Evolutionary conservation across 192 early-diverging fungal species (phyloP).

Genomic region (Umbelopsis sp.): DNA sequence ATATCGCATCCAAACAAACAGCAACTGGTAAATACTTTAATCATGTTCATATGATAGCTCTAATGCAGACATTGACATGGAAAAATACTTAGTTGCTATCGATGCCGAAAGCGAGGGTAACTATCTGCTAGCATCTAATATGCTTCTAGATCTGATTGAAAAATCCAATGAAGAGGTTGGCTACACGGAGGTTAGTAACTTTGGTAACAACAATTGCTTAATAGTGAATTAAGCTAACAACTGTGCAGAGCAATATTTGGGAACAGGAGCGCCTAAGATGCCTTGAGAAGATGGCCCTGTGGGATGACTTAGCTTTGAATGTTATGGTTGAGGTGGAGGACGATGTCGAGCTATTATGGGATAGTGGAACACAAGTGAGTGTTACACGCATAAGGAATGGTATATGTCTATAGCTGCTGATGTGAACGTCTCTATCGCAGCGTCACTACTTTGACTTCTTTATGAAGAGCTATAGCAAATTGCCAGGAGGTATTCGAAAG

Average conservation of each 20-base stretch:
- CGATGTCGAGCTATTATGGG: constrained; percentile 55
- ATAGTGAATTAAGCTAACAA: background rate
- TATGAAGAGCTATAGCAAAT: constrained; percentile 52
- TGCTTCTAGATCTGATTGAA: constrained; percentile 41
- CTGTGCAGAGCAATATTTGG: constrained; percentile 45
- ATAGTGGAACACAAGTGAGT: constrained; percentile 40
- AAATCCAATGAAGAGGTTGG: constrained; percentile 33
- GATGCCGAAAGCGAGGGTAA: constrained; percentile 61
- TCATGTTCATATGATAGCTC: background rate
- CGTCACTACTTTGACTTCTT: constrained; percentile 61
- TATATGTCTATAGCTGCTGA: too few relatives aligned
- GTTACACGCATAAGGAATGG: background rate
- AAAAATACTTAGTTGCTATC: constrained; percentile 50
- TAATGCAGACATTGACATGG: too few relatives aligned
- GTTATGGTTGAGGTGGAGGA: constrained; percentile 55
- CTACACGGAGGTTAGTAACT: constrained; percentile 38
- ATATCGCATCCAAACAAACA: constrained; percentile 47
- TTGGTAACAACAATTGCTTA: background rate
- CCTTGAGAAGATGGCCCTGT: constrained; percentile 61
- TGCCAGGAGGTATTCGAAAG: constrained; percentile 39
- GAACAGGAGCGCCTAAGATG: constrained; percentile 60
- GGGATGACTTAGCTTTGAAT: constrained; percentile 58
- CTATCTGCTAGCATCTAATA: constrained; percentile 51
- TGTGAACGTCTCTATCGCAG: too few relatives aligned
- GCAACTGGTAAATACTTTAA: constrained; percentile 42